Percentiles rank a stretch among this genome's conserved stretches.
Evolutionary conservation across 148 eudicot genomes (phyloP).

Genomic region (Amaranthus palmeri): DNA sequence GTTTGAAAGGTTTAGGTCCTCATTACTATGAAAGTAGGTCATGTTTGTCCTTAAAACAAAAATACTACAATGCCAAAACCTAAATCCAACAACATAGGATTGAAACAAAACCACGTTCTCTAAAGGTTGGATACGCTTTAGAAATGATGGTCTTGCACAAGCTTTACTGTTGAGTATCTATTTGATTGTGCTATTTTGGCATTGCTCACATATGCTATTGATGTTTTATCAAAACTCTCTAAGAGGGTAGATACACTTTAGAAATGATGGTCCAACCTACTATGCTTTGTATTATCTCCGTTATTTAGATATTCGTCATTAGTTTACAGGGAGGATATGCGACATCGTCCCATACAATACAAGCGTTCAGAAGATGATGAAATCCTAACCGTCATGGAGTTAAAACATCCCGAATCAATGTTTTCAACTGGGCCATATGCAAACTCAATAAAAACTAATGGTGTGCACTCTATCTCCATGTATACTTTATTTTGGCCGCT

Average conservation of each 20-base stretch:
- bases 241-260: too few relatives aligned
- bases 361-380: slow-evolving; percentile 17
- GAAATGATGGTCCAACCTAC: too few relatives aligned
- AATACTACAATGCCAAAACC: too few relatives aligned
- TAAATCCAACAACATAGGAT: too few relatives aligned
- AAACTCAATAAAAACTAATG: slow-evolving; percentile 17
- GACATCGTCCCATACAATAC: slow-evolving; percentile 14
- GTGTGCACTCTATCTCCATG: slow-evolving; percentile 18
- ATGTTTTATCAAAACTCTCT: neutral
- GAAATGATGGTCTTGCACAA: too few relatives aligned
- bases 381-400: slow-evolving; percentile 19
- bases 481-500: neutral
- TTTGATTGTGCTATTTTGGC: neutral
- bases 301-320: slow-evolving; percentile 8
- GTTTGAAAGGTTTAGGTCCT: too few relatives aligned
- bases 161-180: neutral
- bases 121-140: too few relatives aligned
- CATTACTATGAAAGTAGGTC: too few relatives aligned
- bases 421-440: slow-evolving; percentile 23
- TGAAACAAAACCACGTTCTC: too few relatives aligned
- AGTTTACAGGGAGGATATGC: slow-evolving; percentile 46
- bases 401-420: slow-evolving; percentile 23
- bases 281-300: neutral
- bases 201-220: neutral
- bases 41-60: too few relatives aligned